These are phyloP conservation scores for Hygrocybe coccinea DNA, from an alignment of 768 basidiomycete genomes.

Conservation along the genomic window DNA sequence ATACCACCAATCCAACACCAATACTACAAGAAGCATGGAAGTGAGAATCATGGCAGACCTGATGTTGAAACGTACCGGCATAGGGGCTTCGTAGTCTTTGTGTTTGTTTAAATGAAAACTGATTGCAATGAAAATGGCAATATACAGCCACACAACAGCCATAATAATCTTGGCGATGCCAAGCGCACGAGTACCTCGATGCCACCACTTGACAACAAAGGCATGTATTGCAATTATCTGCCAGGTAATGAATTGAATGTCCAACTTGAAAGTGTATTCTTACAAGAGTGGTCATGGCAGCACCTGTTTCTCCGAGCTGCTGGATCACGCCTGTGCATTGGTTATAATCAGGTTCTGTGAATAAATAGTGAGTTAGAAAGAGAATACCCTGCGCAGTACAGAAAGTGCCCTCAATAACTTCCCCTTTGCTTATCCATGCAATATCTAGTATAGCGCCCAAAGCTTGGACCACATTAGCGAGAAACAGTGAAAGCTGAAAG, in stretches of 20 bases:
- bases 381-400: conserved; percentile 8
- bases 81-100: neutral
- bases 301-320: conserved; percentile 6
- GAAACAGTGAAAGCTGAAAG: conserved; percentile 6
- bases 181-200: neutral
- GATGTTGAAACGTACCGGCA: neutral
- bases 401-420: neutral
- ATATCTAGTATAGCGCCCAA: conserved; percentile 3
- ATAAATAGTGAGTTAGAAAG: neutral
- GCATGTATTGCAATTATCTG: conserved; percentile 8
- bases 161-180: conserved; percentile 18
- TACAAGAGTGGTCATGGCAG: conserved; percentile 11
- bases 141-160: conserved; percentile 28
- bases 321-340: neutral
- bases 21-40: conserved; percentile 10
- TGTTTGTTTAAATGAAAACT: neutral
- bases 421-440: conserved; percentile 5
- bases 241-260: neutral
- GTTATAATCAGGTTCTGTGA: neutral
- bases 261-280: neutral
- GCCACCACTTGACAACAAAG: conserved; percentile 11
- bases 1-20: conserved; percentile 28
- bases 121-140: conserved; percentile 1
- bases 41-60: neutral
- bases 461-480: conserved; percentile 5